Conservation (phyloP, 306 rosid genomes). For the Cucumis melo region DNA sequence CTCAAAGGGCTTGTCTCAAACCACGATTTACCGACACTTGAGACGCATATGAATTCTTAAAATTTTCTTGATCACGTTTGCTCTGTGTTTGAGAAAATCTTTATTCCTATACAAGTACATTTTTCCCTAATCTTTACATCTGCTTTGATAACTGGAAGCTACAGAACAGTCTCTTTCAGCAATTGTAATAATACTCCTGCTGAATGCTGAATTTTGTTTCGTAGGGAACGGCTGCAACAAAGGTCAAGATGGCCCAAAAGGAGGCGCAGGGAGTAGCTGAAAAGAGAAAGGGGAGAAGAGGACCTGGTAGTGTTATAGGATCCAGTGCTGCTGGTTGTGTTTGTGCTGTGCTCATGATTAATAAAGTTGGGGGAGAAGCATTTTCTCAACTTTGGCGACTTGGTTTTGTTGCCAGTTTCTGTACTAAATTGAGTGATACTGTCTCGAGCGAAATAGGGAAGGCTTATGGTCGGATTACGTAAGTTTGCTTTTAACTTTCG, state of each 20-base stretch:
- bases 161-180: neutral
- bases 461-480: slow-evolving; percentile 91
- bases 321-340: slow-evolving; percentile 95
- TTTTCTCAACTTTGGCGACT: slow-evolving; percentile 63
- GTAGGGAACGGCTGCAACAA: slow-evolving; percentile 88
- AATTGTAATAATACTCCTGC: neutral
- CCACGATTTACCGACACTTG: neutral
- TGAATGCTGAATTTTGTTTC: neutral
- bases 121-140: neutral
- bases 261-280: slow-evolving; percentile 92
- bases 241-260: slow-evolving; percentile 86
- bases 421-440: slow-evolving; percentile 92
- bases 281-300: slow-evolving; percentile 92
- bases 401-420: slow-evolving; percentile 92
- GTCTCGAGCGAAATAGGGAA: slow-evolving; percentile 98
- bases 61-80: neutral
- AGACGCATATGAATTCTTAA: neutral
- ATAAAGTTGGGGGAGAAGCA: slow-evolving; percentile 52
- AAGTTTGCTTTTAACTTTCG: slow-evolving; percentile 18
- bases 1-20: neutral
- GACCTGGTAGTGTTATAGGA: slow-evolving; percentile 89
- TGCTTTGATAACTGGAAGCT: neutral
- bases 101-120: neutral
- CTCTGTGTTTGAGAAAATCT: neutral
- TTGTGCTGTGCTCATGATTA: slow-evolving; percentile 65